Evolutionary conservation across 1,284 basidiomycete species (phyloP), one percentile per base, ranked within the genome.

Genomic region (Schizopora paradoxa): DNA sequence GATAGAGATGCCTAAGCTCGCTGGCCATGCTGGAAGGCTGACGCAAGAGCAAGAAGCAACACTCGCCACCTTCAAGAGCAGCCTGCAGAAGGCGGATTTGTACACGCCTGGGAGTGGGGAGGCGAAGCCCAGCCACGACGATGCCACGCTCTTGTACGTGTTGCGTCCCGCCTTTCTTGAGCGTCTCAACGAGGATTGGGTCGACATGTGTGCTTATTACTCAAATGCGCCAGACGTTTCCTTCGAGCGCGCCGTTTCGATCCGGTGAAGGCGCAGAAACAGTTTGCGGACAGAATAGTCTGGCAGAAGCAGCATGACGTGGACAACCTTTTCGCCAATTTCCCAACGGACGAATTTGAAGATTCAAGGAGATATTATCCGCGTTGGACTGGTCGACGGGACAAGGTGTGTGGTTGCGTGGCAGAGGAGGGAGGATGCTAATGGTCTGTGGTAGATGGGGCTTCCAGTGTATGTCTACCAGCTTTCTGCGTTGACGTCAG

Each of bases 311-410:
- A 73, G 54, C 68, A 84, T 56, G 61, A 75, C 33, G 79, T 89
- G 6, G 68, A 77, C 28, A 66, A 68, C 13, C 62, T 87, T n/a
- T 88, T 77, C 61, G 68, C 70, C 13, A 69, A 68, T 2, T 82
- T 86, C 54, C 70, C 74, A 19, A 42, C 64, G 0, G 69, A 70
- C 8, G 86, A 88, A 54, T 70, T 88, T 51, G 76, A 82, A 57
- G 58, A 58, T 19, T 62, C 77, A 3, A 76, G 76, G 58, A 67
- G 70, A 42, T 86, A 80, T 51, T 88, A 88, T 64, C 83, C 86
- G 2, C 71, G 82, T 27, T 89, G 84, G 84, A 89, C 85, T 1
- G 86, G 86, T 1, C 68, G 81, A 45, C 67, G 85, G 56, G 82
- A 87, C 58, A 85, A 80, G 67, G 85, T 77, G 53, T 6, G 67